Conservation (phyloP, 139 green algal genomes). For the Chlorella vulgaris region DNA sequence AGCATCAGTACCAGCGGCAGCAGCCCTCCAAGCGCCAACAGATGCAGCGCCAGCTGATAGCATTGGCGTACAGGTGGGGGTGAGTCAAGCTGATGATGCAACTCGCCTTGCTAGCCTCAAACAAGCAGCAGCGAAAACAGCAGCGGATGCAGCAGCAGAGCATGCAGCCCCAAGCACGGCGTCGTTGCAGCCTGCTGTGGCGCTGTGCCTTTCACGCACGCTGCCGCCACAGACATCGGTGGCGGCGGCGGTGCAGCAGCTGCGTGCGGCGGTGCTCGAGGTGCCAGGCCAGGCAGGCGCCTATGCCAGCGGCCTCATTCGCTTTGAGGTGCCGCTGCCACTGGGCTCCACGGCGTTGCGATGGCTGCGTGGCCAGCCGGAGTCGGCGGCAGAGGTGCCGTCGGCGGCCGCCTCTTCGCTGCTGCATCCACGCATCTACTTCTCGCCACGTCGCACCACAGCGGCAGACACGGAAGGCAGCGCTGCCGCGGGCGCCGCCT, state of each 20-base stretch:
- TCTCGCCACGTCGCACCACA: conserved; percentile 72
- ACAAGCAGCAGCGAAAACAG: background rate
- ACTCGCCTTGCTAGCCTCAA: too few species aligned
- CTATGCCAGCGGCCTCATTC: conserved; percentile 43
- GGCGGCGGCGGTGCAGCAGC: conserved; percentile 11
- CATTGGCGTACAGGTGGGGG: too few species aligned
- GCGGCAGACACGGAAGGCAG: conserved; percentile 66
- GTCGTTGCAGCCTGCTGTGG: background rate
- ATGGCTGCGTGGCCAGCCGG: conserved; percentile 57
- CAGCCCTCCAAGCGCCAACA: too few species aligned
- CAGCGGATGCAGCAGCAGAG: background rate
- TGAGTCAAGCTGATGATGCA: too few species aligned
- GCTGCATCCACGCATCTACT: conserved; percentile 68
- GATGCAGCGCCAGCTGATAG: too few species aligned
- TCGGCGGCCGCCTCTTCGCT: background rate
- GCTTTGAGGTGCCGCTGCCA: conserved; percentile 59
- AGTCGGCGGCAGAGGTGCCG: too few species aligned
- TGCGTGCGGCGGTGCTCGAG: conserved; percentile 27
- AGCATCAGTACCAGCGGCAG: too few species aligned
- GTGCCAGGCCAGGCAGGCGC: background rate
- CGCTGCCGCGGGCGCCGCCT: conserved; percentile 49
- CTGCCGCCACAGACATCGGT: conserved; percentile 16
- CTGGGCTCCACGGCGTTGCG: conserved; percentile 30
- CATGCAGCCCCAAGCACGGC: too few species aligned
- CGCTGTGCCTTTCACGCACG: background rate